phyloP scores from a whole-genome alignment of 352 stramenopile genomes.

The Phytophthora syringae region DNA sequence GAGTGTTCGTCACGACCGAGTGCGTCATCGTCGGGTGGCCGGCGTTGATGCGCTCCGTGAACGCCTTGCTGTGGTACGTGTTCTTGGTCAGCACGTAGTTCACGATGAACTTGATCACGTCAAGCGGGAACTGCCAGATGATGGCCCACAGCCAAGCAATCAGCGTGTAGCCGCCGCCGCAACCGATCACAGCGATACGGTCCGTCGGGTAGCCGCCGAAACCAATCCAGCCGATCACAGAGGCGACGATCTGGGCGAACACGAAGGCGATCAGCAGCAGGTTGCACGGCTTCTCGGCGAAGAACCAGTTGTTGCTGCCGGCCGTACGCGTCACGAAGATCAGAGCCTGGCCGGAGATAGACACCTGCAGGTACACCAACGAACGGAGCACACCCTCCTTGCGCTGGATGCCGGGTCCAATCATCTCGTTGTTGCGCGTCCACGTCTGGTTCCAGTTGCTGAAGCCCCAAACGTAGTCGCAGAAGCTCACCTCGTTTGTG shows the following conservation, averaged over 20 bases:
- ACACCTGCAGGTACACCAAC: conserved; percentile 77
- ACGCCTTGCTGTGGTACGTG: conserved; percentile 68
- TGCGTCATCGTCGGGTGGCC: conserved; percentile 57
- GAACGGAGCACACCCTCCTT: conserved; percentile 74
- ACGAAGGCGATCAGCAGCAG: conserved; percentile 74
- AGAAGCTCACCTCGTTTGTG: conserved; percentile 73
- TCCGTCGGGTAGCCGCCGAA: conserved; percentile 73
- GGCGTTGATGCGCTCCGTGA: conserved; percentile 79
- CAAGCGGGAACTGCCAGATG: conserved; percentile 76
- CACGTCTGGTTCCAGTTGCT: conserved; percentile 79
- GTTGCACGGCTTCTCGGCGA: conserved; percentile 69
- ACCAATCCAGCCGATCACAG: conserved; percentile 68
- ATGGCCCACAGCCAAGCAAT: conserved; percentile 75
- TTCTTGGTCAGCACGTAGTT: conserved; percentile 73
- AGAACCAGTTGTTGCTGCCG: conserved; percentile 82
- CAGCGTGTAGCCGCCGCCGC: conserved; percentile 64
- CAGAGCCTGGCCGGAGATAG: conserved; percentile 74
- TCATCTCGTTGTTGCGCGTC: conserved; percentile 65
- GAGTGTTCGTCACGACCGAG: conserved; percentile 51
- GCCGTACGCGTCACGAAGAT: conserved; percentile 81
- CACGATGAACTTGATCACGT: conserved; percentile 75
- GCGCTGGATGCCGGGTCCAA: conserved; percentile 68
- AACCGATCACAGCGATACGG: conserved; percentile 71
- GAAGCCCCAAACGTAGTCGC: conserved; percentile 70
- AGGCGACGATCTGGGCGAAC: conserved; percentile 70